Conservation (phyloP, 768 basidiomycete genomes). For the Tylopilus sp. region DNA sequence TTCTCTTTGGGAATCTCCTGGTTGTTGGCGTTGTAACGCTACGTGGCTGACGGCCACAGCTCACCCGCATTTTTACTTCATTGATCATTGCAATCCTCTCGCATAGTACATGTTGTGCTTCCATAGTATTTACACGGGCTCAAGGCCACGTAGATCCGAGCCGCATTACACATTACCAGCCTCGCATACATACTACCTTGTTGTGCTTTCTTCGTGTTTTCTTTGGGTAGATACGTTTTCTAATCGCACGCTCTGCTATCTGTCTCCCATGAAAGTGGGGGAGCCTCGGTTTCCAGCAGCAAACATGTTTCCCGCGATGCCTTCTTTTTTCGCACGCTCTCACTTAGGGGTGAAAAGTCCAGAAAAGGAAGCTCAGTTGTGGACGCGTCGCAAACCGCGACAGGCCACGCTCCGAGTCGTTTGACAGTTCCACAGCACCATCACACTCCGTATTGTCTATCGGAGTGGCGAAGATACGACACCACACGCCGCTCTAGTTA, state of each 20-base stretch:
- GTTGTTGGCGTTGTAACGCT: conserved; percentile 16
- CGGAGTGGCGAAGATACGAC: too few relatives aligned
- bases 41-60: conserved; percentile 31
- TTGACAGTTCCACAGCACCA: too few relatives aligned
- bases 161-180: conserved; percentile 13
- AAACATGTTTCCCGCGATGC: too few relatives aligned
- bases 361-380: too few relatives aligned
- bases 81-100: conserved; percentile 11
- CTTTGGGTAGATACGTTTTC: conserved; percentile 14
- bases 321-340: too few relatives aligned
- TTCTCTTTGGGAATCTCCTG: conserved; percentile 14
- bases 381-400: too few relatives aligned
- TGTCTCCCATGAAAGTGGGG: too few relatives aligned
- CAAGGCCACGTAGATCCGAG: conserved; percentile 32
- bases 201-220: conserved; percentile 19
- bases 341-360: too few relatives aligned
- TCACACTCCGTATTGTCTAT: too few relatives aligned
- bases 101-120: conserved; percentile 15
- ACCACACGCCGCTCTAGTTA: too few relatives aligned
- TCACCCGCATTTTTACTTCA: conserved; percentile 11
- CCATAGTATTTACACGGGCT: conserved; percentile 32
- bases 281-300: too few relatives aligned
- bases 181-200: conserved; percentile 21
- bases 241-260: conserved; percentile 20
- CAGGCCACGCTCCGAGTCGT: too few relatives aligned